phyloP scores from a whole-genome alignment of 768 basidiomycete species.

The Russula brevipes region DNA sequence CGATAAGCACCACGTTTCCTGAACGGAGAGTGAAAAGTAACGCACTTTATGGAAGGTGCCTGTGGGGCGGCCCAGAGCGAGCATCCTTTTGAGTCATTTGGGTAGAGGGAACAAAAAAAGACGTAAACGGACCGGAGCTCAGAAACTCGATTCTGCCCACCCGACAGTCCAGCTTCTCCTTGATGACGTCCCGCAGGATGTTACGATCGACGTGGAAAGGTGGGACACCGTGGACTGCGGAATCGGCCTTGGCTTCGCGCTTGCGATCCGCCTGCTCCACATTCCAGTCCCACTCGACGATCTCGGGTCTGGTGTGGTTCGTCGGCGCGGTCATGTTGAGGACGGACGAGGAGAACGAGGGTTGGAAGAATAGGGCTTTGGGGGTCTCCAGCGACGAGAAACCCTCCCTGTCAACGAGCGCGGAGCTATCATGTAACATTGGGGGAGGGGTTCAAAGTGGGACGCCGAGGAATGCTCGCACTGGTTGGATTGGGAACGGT shows the following conservation, averaged over 20 bases:
- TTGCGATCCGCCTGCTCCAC: slow-evolving; percentile 65
- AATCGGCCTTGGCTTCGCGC: slow-evolving; percentile 59
- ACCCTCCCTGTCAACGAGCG: background rate
- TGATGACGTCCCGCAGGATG: slow-evolving; percentile 70
- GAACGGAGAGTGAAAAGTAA: slow-evolving; percentile 20
- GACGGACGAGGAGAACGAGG: background rate
- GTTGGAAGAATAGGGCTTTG: background rate
- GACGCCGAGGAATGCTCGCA: background rate
- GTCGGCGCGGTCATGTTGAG: slow-evolving; percentile 2
- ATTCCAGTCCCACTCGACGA: slow-evolving; percentile 64
- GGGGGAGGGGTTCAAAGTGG: background rate
- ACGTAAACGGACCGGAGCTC: slow-evolving; percentile 54
- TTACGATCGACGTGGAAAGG: slow-evolving; percentile 75
- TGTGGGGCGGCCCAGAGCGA: slow-evolving; percentile 28
- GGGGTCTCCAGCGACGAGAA: slow-evolving; percentile 13
- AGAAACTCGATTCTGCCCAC: slow-evolving; percentile 70
- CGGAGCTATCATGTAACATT: slow-evolving; percentile 22
- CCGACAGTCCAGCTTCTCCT: slow-evolving; percentile 59
- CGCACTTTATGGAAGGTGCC: slow-evolving; percentile 83
- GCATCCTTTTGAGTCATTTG: background rate
- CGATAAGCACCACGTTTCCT: slow-evolving; percentile 2
- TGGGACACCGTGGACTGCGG: slow-evolving; percentile 51
- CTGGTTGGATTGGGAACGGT: background rate
- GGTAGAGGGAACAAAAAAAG: slow-evolving; percentile 21
- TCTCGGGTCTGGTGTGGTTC: background rate